Percentiles rank a stretch among this genome's conserved stretches.
Conservation (phyloP, 2,329 filamentous ascomycete species). For the Simplicillium aogashimaense region DNA sequence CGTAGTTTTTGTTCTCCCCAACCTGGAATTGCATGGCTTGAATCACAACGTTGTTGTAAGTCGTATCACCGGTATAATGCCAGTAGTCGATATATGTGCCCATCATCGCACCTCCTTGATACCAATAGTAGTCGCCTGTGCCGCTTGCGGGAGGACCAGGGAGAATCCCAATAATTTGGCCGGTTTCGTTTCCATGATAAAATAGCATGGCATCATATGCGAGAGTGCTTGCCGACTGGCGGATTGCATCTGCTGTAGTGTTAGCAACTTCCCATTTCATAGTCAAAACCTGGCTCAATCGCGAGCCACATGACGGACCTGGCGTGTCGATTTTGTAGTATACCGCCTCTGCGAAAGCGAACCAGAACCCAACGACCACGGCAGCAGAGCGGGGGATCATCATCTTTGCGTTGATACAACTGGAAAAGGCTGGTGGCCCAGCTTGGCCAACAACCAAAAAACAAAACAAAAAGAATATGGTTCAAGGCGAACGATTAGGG, state of each 20-base stretch:
- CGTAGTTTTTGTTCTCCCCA: slow-evolving; percentile 36
- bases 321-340: slow-evolving; percentile 19
- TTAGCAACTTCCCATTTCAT: too few species aligned
- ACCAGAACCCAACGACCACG: too few species aligned
- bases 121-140: slow-evolving; percentile 26
- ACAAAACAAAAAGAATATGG: too few species aligned
- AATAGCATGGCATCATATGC: slow-evolving; percentile 40
- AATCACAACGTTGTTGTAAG: slow-evolving; percentile 37
- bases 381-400: too few species aligned
- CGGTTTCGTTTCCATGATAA: slow-evolving; percentile 40
- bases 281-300: too few species aligned
- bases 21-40: slow-evolving; percentile 35
- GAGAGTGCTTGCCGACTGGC: slow-evolving; percentile 31
- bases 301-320: slow-evolving; percentile 11
- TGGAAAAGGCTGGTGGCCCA: too few species aligned
- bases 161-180: slow-evolving; percentile 44
- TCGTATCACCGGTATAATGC: slow-evolving; percentile 31
- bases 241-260: slow-evolving; percentile 27
- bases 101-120: slow-evolving; percentile 19
- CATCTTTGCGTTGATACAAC: too few species aligned
- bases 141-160: slow-evolving; percentile 37
- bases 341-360: background rate
- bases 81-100: slow-evolving; percentile 28
- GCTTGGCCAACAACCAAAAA: too few species aligned
- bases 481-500: too few species aligned